Conservation (phyloP, 2,329 filamentous ascomycete genomes). For the Alternaria sp. region DNA sequence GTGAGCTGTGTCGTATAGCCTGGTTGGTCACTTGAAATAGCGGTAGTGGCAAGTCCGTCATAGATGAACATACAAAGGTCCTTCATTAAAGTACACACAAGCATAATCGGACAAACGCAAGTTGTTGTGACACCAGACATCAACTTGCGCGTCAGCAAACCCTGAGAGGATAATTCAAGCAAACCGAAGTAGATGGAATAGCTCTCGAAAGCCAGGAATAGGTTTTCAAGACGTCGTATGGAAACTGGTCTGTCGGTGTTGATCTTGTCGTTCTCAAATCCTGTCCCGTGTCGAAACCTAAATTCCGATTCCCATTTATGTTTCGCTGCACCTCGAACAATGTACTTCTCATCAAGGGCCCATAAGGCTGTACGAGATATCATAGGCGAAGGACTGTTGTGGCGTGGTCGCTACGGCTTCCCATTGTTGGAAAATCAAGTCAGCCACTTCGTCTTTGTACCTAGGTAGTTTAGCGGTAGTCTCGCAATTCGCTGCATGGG, state of each 20-base stretch:
- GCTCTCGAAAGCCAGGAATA: not conserved
- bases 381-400: not conserved
- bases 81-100: not conserved
- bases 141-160: not conserved
- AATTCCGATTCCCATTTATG: not conserved
- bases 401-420: not conserved
- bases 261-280: not conserved
- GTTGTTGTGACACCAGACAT: not conserved
- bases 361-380: not conserved
- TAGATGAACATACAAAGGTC: not conserved
- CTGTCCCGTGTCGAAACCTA: not conserved
- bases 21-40: not conserved
- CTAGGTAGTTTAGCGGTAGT: not conserved
- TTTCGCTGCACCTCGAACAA: not conserved
- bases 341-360: not conserved
- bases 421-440: conserved; percentile 6
- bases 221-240: not conserved
- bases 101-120: not conserved
- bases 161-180: not conserved
- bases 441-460: not conserved
- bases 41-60: not conserved
- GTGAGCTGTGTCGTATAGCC: not conserved
- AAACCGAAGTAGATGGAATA: not conserved
- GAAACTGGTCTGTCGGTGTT: not conserved
- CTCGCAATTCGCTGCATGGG: not conserved